These are phyloP conservation scores for Galerina marginata DNA, from an alignment of 768 basidiomycete species.

Conservation along the genomic window DNA sequence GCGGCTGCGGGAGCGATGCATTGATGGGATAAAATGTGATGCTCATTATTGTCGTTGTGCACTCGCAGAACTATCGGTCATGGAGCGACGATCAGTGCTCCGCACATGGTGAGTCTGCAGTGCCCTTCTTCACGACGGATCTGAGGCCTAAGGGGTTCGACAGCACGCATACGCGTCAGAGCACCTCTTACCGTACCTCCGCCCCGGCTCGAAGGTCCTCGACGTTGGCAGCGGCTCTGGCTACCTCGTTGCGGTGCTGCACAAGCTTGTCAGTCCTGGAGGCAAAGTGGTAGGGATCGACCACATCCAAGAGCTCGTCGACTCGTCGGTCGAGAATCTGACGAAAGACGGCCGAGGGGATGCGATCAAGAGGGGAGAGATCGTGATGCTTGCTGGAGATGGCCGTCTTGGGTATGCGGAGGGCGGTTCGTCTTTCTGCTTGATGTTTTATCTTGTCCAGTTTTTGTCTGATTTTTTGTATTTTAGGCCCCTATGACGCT, in stretches of 20 bases:
- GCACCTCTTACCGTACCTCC: constrained; percentile 73
- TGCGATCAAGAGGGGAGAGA: constrained; percentile 56
- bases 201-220: constrained; percentile 75
- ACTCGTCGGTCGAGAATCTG: constrained; percentile 74
- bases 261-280: constrained; percentile 64
- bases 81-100: constrained; percentile 93
- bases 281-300: constrained; percentile 89
- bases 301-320: constrained; percentile 81
- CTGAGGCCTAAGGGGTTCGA: neutral
- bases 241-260: constrained; percentile 82
- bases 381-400: constrained; percentile 77
- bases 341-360: constrained; percentile 63
- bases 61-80: constrained; percentile 69
- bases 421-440: constrained; percentile 28
- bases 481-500: constrained; percentile 70
- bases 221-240: constrained; percentile 92
- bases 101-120: constrained; percentile 80
- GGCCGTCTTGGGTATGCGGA: constrained; percentile 68
- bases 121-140: neutral
- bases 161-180: constrained; percentile 89
- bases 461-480: neutral
- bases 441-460: neutral
- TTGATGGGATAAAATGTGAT: too few relatives aligned
- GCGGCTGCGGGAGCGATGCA: too few relatives aligned
- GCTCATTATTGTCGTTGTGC: neutral